phyloP scores from a whole-genome alignment of 1,139 yeast genomes.

The Pneumocystis murina region DNA sequence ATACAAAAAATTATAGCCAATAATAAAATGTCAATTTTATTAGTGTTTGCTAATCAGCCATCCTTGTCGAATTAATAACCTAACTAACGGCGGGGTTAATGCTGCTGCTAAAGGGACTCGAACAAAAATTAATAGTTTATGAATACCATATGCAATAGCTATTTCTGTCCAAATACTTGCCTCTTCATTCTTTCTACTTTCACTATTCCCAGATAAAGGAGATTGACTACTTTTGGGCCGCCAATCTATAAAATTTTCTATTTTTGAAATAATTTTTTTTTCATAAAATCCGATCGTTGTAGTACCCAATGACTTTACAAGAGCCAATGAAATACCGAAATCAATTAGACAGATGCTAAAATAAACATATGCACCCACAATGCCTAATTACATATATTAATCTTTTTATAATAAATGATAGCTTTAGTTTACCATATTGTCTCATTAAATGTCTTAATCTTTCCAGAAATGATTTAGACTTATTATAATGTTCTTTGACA shows the following conservation, averaged over 20 bases:
- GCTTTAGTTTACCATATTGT: not conserved
- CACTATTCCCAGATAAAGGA: slow-evolving; percentile 8
- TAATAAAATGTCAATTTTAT: not conserved
- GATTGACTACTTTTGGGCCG: slow-evolving; percentile 15
- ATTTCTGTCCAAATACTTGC: slow-evolving; percentile 40
- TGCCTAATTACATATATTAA: slow-evolving; percentile 74
- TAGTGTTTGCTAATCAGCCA: not conserved
- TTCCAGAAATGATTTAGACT: not conserved
- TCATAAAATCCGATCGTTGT: slow-evolving; percentile 59
- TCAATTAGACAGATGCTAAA: slow-evolving; percentile 56
- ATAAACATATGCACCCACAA: slow-evolving; percentile 78
- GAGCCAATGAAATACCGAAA: slow-evolving; percentile 62
- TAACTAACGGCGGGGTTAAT: slow-evolving; percentile 69
- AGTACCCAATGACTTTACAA: slow-evolving; percentile 77
- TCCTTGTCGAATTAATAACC: not conserved
- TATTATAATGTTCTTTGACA: not conserved
- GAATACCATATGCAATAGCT: slow-evolving; percentile 83
- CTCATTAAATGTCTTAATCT: not conserved
- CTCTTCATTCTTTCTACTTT: slow-evolving; percentile 14
- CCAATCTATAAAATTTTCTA: slow-evolving; percentile 32
- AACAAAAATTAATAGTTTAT: slow-evolving; percentile 63
- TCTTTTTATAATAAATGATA: slow-evolving; percentile 28
- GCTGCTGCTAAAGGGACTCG: slow-evolving; percentile 88
- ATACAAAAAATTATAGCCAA: not conserved
- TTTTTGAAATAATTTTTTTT: slow-evolving; percentile 27